Evolutionary conservation across 78 protist genomes (phyloP), one percentile per base, ranked within the genome.

Genomic region (Dictyostelium brefeldianum): DNA sequence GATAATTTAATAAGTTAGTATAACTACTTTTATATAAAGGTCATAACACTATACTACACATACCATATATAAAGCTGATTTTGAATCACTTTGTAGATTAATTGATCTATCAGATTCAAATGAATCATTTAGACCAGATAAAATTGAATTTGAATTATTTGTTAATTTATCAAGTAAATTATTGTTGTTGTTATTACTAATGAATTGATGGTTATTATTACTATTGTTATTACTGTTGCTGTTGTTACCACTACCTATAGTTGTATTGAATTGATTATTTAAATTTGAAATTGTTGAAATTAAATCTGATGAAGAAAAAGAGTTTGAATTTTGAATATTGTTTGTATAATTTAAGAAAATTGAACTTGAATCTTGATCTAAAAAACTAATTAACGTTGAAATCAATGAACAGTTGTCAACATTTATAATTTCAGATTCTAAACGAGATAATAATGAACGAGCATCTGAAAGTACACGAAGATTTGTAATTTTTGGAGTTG

Each of bases 61-160:
- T 75, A 81, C 89, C 93, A 87, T 77, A 64, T 87, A 87, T 47
- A 87, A 43, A 36, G 93, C 93, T 46, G 93, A 77, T 51, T 77
- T 56, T 31, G 93, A 73, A 87, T 87, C 92, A 73, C 31, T 41
- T 17, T 47, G 9, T 77, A 50, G 18, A 53, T 29, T 47, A 48
- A 47, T 74, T 57, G 54, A n/a, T 20, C n/a, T 18, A 79, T 10
- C 6, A 11, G 89, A 77, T 29, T 87, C 93, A 77, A 87, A 87
- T 29, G 93, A 87, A 56, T 74, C 83, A 77, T 87, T 77, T 22
- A 87, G n/a, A 29, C 27, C 50, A 53, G 43, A 46, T 71, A 56
- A 47, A 25, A 54, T 27, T 31, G 59, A 27, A 54, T 56, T 47
- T 29, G 5, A 22, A 48, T 43, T 82, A 43, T 50, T 82, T 48